These are phyloP conservation scores for Kodamaea sp. DNA, from an alignment of 1,139 yeast species.

Conservation along the genomic window DNA sequence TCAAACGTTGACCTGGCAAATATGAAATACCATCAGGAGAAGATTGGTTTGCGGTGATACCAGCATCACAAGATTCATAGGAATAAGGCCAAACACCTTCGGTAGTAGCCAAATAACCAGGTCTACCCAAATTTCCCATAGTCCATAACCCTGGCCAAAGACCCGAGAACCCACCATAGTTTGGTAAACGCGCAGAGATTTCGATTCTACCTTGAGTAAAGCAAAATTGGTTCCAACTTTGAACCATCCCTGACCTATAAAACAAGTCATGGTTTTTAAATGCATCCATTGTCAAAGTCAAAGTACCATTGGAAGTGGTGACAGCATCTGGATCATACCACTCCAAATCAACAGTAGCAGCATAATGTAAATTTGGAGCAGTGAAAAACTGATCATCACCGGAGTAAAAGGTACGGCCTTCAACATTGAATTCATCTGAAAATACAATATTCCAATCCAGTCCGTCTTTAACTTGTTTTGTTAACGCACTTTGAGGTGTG, in stretches of 20 bases:
- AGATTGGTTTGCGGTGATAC: constrained; percentile 30
- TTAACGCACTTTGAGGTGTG: constrained; percentile 19
- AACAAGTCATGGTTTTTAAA: constrained; percentile 26
- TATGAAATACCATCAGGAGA: constrained; percentile 31
- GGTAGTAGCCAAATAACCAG: constrained; percentile 29
- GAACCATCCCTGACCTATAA: constrained; percentile 32
- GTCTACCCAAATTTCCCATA: constrained; percentile 31
- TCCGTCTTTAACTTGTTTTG: constrained; percentile 18
- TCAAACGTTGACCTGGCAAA: constrained; percentile 29
- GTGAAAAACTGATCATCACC: constrained; percentile 32
- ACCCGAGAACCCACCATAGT: constrained; percentile 27
- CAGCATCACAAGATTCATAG: constrained; percentile 30
- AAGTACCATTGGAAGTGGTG: constrained; percentile 26
- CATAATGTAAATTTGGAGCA: constrained; percentile 27
- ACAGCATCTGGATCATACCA: constrained; percentile 34
- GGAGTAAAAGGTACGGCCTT: constrained; percentile 29
- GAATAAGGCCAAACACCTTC: constrained; percentile 36
- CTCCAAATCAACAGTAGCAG: constrained; percentile 30
- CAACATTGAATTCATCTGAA: constrained; percentile 29
- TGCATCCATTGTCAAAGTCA: constrained; percentile 25
- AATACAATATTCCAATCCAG: constrained; percentile 26
- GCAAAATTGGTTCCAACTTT: constrained; percentile 30
- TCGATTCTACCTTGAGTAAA: constrained; percentile 27
- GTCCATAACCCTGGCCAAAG: constrained; percentile 36
- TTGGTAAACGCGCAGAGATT: constrained; percentile 25